Base-by-base conservation (phyloP, 441 rosid species). In the Arabidopsis lyrata region DNA sequence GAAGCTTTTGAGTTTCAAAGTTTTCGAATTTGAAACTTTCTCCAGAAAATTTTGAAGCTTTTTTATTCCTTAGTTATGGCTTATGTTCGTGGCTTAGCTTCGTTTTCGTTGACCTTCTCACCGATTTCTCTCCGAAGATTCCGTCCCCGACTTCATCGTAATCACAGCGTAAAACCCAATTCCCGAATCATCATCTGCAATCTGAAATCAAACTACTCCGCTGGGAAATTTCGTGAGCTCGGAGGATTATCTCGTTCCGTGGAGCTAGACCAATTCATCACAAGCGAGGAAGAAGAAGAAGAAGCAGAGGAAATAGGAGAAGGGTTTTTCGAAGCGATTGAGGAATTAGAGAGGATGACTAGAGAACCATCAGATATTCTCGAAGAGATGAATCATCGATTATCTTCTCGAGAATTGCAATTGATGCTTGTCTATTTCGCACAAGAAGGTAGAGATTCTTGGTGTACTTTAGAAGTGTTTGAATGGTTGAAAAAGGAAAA, bases 401-500 rank as follows among this genome's bases (percentile, higher is more conserved):
- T 94, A 5, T 94, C 97, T 0, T 86, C 89, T 0, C 80, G 91
- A 72, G 97, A 94, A 31, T 69, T 94, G 45, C 99, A 90, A 9
- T 68, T 94, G 24, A 95, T 94, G 70, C 76, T 94, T 14, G 99
- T 94, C 11, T 94, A 94, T 77, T 94, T 94, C 74, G 84, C 99
- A 42, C 99, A 90, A 61, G 95, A 94, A 76, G 99, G 97, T 59
- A 87, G 96, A 63, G 99, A 94, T 47, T 91, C 97, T 0, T 92
- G 97, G 99, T 91, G 97, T 67, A 91, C 97, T 0, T 93, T 94
- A 4, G 99, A 94, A 81, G 97, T 94, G 14, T 94, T 94, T 58
- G 99, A 94, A 74, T 94, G 99, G 97, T 74, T 94, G 44, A 86
- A 81, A 42, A 91, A 89, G 81, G 97, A 89, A 75, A 83, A 91